phyloP scores from a whole-genome alignment of 2,329 filamentous ascomycete genomes.

The Colletotrichum euphorbiae region DNA sequence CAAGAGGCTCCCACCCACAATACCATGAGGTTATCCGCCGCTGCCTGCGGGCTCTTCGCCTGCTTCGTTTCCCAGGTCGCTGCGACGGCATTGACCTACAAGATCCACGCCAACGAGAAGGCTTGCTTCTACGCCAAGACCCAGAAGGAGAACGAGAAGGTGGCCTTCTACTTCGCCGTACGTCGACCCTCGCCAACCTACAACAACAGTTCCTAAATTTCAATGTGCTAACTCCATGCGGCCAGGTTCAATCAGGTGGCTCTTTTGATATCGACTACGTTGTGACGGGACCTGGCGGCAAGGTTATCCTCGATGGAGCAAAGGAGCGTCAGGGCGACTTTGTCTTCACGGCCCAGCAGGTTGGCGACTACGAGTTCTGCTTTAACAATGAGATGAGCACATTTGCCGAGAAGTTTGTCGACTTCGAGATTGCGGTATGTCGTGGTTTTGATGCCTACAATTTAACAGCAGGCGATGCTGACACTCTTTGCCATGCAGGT shows the following conservation, averaged over 20 bases:
- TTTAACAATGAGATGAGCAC: constrained; percentile 99
- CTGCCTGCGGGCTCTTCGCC: constrained; percentile 77
- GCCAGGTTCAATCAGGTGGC: constrained; percentile 94
- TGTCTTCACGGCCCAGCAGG: constrained; percentile 91
- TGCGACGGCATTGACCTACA: constrained; percentile 94
- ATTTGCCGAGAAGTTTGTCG: constrained; percentile 96
- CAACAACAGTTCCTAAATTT: neutral
- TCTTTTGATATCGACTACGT: constrained; percentile 97
- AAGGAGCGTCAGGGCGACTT: constrained; percentile 98
- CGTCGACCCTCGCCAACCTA: constrained; percentile 48
- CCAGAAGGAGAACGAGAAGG: constrained; percentile 83
- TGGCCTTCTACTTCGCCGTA: constrained; percentile 99
- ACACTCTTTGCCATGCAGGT: constrained; percentile 65
- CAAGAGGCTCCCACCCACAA: constrained; percentile 25
- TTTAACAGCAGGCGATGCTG: constrained; percentile 24
- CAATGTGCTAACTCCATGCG: neutral
- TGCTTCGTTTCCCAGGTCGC: constrained; percentile 76
- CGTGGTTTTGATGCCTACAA: constrained; percentile 28
- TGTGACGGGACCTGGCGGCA: constrained; percentile 84
- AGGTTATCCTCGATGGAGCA: constrained; percentile 83
- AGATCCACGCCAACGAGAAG: constrained; percentile 88
- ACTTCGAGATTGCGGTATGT: constrained; percentile 94
- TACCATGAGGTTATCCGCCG: constrained; percentile 73
- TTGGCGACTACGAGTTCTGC: constrained; percentile 95
- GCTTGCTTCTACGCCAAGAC: constrained; percentile 93